A percentile compares a stretch with the other conserved stretches of the same genome.
Evolutionary conservation across 164 flowering plant genomes (phyloP).

Genomic region (Euptelea pleiosperma): DNA sequence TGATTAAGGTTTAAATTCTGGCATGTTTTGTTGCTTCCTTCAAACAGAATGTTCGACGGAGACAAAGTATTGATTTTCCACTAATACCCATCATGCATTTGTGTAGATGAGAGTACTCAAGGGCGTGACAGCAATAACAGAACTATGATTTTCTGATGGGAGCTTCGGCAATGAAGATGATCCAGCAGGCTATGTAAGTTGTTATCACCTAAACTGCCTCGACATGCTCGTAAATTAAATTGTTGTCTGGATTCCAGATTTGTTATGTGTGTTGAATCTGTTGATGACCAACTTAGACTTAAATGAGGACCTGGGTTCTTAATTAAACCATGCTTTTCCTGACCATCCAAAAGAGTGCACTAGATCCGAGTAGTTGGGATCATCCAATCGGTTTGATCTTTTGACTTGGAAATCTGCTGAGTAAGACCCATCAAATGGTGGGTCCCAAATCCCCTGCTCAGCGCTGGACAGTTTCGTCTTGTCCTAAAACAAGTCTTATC

Average conservation of each 20-base stretch:
- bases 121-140: slow-evolving; percentile 18
- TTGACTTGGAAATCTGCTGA: too few relatives aligned
- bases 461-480: too few relatives aligned
- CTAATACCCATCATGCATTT: not conserved
- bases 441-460: too few relatives aligned
- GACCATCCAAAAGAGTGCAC: too few relatives aligned
- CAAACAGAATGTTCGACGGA: not conserved
- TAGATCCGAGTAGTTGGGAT: too few relatives aligned
- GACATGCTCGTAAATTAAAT: not conserved
- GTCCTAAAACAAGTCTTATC: too few relatives aligned
- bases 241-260: not conserved
- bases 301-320: not conserved
- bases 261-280: too few relatives aligned
- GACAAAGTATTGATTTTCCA: not conserved
- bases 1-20: not conserved
- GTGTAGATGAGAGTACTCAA: slow-evolving; percentile 23
- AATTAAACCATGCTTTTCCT: too few relatives aligned
- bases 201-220: not conserved
- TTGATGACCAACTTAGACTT: not conserved
- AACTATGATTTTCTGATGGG: slow-evolving; percentile 16
- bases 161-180: slow-evolving; percentile 16
- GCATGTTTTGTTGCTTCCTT: not conserved
- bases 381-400: too few relatives aligned
- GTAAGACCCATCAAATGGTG: too few relatives aligned
- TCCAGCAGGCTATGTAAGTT: slow-evolving; percentile 15